Evolutionary conservation across 108 stramenopile species (phyloP).

Genomic region (Pelagomonas calceolata): DNA sequence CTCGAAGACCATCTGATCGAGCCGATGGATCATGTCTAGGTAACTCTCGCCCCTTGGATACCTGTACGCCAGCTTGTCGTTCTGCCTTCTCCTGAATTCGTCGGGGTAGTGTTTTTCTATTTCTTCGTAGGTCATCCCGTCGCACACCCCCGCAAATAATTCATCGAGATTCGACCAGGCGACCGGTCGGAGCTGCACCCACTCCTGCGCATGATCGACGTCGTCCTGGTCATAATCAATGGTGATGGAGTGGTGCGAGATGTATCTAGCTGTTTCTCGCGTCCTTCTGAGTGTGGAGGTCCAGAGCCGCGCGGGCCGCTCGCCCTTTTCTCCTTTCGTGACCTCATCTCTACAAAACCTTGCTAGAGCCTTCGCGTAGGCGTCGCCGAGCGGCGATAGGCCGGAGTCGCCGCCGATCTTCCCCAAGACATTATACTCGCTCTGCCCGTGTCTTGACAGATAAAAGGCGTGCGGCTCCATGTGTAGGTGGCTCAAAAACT

Average conservation of each 20-base stretch:
- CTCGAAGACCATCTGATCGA: conserved; percentile 93
- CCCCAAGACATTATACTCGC: conserved; percentile 87
- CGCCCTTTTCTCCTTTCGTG: not conserved
- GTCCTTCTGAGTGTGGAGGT: conserved; percentile 89
- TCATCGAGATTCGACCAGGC: conserved; percentile 78
- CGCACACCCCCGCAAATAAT: conserved; percentile 83
- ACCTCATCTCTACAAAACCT: conserved; percentile 56
- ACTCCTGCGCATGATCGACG: conserved; percentile 32
- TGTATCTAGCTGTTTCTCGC: conserved; percentile 83
- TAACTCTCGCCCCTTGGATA: conserved; percentile 84
- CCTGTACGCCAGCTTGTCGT: conserved; percentile 67
- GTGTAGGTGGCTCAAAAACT: conserved; percentile 86
- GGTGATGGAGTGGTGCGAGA: conserved; percentile 42
- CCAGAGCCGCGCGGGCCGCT: conserved; percentile 75
- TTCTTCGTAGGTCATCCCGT: conserved; percentile 89
- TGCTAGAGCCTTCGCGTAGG: conserved; percentile 80
- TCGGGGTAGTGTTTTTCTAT: conserved; percentile 85
- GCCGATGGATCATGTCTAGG: conserved; percentile 90
- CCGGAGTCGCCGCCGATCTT: conserved; percentile 98
- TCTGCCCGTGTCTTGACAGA: conserved; percentile 95
- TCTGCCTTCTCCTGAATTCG: conserved; percentile 77
- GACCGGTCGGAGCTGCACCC: conserved; percentile 70
- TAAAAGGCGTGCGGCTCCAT: conserved; percentile 74
- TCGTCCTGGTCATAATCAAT: not conserved
- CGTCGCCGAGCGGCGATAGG: conserved; percentile 64